A percentile compares a stretch with the other conserved stretches of the same genome.
phyloP scores from a whole-genome alignment of 257 asterid species.

The Osmanthus fragrans region DNA sequence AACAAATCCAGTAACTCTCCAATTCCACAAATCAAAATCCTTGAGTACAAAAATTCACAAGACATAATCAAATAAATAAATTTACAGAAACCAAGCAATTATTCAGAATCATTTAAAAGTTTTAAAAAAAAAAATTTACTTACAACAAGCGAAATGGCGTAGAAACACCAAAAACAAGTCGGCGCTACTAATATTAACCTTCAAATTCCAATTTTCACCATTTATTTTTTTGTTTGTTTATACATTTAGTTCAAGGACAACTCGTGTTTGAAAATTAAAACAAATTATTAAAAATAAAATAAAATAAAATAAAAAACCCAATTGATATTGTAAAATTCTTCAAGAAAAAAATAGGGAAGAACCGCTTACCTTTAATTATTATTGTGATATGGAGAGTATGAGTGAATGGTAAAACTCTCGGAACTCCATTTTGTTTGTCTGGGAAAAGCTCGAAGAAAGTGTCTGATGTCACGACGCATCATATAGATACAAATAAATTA shows the following conservation, averaged over 20 bases:
- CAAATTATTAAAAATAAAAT: neutral
- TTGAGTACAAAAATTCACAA: neutral
- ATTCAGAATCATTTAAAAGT: neutral
- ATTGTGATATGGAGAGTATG: constrained; percentile 11
- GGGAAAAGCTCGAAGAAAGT: constrained; percentile 16
- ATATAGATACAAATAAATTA: constrained; percentile 9
- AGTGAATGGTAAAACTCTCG: constrained; percentile 15
- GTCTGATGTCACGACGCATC: constrained; percentile 26
- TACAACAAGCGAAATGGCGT: neutral
- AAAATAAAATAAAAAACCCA: constrained; percentile 18
- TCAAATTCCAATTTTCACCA: constrained; percentile 1
- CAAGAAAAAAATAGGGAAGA: neutral
- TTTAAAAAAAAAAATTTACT: neutral
- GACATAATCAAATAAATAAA: neutral
- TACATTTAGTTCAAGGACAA: constrained; percentile 4
- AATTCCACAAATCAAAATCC: constrained; percentile 1
- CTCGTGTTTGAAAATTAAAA: neutral
- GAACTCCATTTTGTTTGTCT: constrained; percentile 28
- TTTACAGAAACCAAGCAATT: constrained; percentile 5
- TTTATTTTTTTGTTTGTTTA: constrained; percentile 4
- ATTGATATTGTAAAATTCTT: constrained; percentile 13
- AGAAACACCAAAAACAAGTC: neutral
- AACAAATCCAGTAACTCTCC: neutral
- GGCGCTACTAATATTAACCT: neutral
- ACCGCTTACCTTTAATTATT: constrained; percentile 22